Conservation (phyloP, 352 stramenopile species). For the Globisporangium cederbergense region DNA sequence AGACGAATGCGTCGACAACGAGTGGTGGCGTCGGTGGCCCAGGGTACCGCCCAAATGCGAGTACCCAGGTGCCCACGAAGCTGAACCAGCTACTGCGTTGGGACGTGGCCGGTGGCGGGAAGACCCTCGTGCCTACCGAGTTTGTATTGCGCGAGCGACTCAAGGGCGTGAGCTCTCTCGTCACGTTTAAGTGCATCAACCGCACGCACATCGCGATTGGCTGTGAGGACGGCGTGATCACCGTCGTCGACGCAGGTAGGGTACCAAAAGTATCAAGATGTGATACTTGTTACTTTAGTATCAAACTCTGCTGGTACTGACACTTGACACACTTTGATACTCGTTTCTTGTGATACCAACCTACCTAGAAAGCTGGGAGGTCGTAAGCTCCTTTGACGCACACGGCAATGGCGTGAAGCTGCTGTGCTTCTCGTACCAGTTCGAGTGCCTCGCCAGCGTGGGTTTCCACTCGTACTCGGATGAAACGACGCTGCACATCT, state of each 20-base stretch:
- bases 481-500: constrained; percentile 58
- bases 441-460: constrained; percentile 53
- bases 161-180: constrained; percentile 47
- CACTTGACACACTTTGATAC: background rate
- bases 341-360: background rate
- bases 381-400: constrained; percentile 48
- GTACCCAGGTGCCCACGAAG: constrained; percentile 35
- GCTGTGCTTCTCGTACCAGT: constrained; percentile 41
- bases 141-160: constrained; percentile 35
- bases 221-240: constrained; percentile 52
- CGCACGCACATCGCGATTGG: constrained; percentile 49
- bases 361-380: constrained; percentile 31
- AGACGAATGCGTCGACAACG: background rate
- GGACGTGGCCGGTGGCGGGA: constrained; percentile 29
- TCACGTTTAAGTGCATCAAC: constrained; percentile 45
- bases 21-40: constrained; percentile 16
- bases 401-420: constrained; percentile 56
- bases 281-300: background rate
- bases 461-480: constrained; percentile 63
- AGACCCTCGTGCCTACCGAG: constrained; percentile 19
- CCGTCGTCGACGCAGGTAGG: constrained; percentile 38
- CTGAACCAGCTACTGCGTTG: constrained; percentile 56
- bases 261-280: background rate
- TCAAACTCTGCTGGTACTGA: constrained; percentile 1
- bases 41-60: constrained; percentile 31